Conservation (phyloP, 2,329 filamentous ascomycete genomes). For the Fusarium papillatum region DNA sequence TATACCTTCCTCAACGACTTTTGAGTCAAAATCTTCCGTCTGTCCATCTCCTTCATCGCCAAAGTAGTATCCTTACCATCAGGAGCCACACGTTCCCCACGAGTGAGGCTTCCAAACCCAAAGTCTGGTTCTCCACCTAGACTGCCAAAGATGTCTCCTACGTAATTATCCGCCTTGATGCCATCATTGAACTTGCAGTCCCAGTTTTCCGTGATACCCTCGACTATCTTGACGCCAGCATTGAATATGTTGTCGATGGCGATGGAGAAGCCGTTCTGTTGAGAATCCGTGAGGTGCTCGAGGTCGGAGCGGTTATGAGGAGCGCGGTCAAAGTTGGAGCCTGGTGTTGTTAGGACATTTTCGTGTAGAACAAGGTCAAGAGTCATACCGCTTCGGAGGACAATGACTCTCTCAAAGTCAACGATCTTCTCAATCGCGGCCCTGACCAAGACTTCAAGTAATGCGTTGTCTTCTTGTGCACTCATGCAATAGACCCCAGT, state of each 20-base stretch:
- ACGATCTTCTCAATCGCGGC: constrained; percentile 68
- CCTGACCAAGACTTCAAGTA: constrained; percentile 74
- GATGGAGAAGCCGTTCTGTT: constrained; percentile 75
- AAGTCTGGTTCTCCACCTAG: constrained; percentile 77
- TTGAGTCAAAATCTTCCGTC: constrained; percentile 41
- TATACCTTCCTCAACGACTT: constrained; percentile 40
- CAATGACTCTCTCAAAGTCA: constrained; percentile 76
- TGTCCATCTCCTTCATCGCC: constrained; percentile 46
- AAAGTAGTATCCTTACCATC: constrained; percentile 32
- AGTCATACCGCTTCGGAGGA: constrained; percentile 71
- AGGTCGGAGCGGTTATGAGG: constrained; percentile 68
- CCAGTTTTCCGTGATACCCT: constrained; percentile 74
- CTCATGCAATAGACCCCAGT: constrained; percentile 78
- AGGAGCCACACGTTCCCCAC: constrained; percentile 49
- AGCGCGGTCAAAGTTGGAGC: constrained; percentile 79
- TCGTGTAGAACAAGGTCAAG: too few relatives aligned
- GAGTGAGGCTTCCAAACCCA: constrained; percentile 65
- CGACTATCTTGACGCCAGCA: constrained; percentile 75
- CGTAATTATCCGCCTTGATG: constrained; percentile 72
- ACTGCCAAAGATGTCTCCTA: constrained; percentile 80
- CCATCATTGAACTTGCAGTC: constrained; percentile 69
- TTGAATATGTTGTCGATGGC: constrained; percentile 76
- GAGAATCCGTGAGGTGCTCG: constrained; percentile 70
- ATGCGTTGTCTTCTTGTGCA: constrained; percentile 81
- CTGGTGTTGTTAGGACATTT: constrained; percentile 42